Conservation (phyloP, 305 asterid species). For the Fraxinus sp. region DNA sequence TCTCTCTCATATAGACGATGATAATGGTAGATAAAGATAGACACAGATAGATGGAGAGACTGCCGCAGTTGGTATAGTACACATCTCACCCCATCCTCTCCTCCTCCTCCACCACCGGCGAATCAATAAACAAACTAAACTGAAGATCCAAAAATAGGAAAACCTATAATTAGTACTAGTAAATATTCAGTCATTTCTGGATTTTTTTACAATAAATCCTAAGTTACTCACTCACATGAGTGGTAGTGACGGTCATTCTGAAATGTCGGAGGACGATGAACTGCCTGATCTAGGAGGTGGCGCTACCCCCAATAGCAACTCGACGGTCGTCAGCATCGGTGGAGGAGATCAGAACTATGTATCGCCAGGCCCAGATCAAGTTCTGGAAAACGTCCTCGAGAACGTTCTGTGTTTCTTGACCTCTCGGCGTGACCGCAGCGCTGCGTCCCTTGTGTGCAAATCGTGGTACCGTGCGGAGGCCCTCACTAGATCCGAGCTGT, state of each 20-base stretch:
- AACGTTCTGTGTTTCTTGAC: conserved; percentile 48
- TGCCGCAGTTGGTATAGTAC: neutral
- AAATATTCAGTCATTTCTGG: neutral
- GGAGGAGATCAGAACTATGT: conserved; percentile 21
- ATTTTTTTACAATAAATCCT: neutral
- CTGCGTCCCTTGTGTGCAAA: conserved; percentile 48
- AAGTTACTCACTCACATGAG: conserved; percentile 25
- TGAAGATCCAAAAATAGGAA: neutral
- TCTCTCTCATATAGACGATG: neutral
- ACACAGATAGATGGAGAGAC: neutral
- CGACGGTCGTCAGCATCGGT: conserved; percentile 9
- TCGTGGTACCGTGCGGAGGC: conserved; percentile 52
- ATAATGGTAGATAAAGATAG: neutral
- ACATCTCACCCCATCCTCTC: neutral
- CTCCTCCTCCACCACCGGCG: neutral
- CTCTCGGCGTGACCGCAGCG: conserved; percentile 47
- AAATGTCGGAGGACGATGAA: conserved; percentile 48
- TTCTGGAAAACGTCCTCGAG: conserved; percentile 49
- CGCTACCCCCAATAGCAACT: neutral
- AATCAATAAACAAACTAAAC: neutral
- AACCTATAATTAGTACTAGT: neutral
- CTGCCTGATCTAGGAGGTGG: conserved; percentile 1
- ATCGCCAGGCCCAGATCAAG: conserved; percentile 44
- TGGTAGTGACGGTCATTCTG: conserved; percentile 34
- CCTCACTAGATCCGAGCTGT: conserved; percentile 50